Evolutionary conservation across 371 early-diverging fungal genomes (phyloP).

Genomic region (Apophysomyces ossiformis): DNA sequence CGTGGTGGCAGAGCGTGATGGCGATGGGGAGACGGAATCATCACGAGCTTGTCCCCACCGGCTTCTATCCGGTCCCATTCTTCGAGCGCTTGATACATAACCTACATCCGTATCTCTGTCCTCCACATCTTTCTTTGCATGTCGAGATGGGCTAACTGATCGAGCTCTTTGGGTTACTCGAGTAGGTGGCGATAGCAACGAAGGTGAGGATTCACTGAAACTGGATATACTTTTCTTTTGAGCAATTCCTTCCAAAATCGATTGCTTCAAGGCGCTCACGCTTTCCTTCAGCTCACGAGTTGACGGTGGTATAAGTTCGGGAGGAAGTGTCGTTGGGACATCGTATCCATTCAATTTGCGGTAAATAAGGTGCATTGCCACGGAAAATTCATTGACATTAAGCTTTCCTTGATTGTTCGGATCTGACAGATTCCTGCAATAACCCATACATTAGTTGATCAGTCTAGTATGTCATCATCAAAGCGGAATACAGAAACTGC

Average conservation of each 20-base stretch:
- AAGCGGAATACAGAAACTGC: neutral
- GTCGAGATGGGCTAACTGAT: slow-evolving; percentile 31
- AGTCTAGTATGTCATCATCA: neutral
- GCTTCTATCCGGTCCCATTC: slow-evolving; percentile 56
- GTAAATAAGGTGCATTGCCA: slow-evolving; percentile 93
- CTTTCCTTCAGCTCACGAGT: slow-evolving; percentile 65
- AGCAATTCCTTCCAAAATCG: slow-evolving; percentile 56
- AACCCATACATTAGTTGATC: neutral
- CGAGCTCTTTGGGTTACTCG: slow-evolving; percentile 21
- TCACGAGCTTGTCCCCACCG: slow-evolving; percentile 46
- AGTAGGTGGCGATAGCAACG: slow-evolving; percentile 24
- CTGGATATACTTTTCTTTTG: slow-evolving; percentile 43
- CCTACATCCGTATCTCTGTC: slow-evolving; percentile 50
- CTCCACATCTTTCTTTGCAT: slow-evolving; percentile 28
- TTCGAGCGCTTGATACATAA: slow-evolving; percentile 67
- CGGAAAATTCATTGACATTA: slow-evolving; percentile 90
- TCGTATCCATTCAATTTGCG: slow-evolving; percentile 78
- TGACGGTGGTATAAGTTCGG: slow-evolving; percentile 83
- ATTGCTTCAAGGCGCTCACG: slow-evolving; percentile 58
- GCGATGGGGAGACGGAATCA: slow-evolving; percentile 23
- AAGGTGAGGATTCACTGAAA: slow-evolving; percentile 41
- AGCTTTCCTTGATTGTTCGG: slow-evolving; percentile 86
- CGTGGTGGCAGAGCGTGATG: slow-evolving; percentile 22
- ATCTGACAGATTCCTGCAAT: slow-evolving; percentile 78
- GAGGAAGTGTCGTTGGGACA: slow-evolving; percentile 80